Evolutionary conservation across 148 eudicot genomes (phyloP), one percentile per base, ranked within the genome.

Genomic region (Talinum fruticosum): DNA sequence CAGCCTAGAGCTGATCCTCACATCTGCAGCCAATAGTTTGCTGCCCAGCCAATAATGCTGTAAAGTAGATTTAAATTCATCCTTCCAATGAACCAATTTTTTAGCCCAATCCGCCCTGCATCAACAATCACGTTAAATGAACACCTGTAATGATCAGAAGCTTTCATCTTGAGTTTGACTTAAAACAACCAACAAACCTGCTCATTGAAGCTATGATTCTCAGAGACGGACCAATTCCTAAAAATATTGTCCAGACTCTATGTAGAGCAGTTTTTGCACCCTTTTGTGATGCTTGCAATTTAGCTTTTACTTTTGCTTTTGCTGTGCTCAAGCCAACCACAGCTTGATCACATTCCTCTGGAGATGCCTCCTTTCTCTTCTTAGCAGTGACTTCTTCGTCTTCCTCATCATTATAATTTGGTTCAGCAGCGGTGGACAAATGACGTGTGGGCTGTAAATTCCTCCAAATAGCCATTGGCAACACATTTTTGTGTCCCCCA

Each of bases 271-370:
- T 84, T 44, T 75, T 82, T 33, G 83, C 86, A 73, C 78, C 62
- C 71, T 80, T 84, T 59, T 84, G 83, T 45, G 90, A 83, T 72
- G 89, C 93, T 69, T 85, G 90, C 71, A 90, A 75, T 69, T 90
- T 87, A 24, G 93, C 86, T 85, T 88, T 94, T 49, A 87, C 94
- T 90, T 94, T 87, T 38, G 90, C 98, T 85, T 90, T 94, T 47
- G 88, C 97, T 74, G 86, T 84, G 78, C 89, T 92, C 75, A 94
- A 84, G 66, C 93, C 94, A 26, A 84, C 85, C 69, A 94, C 98
- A 62, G 97, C 98, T 85, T 92, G 86, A 85, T 94, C 97, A 89
- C 98, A 94, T 82, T 92, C 98, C 82, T 90, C 93, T 0, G 98
- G 93, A 67, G 98, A 94, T 33, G 97, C 89, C 80, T 94, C 92